These are phyloP conservation scores for Orbilia blumenaviensis DNA, from an alignment of 2,329 filamentous ascomycete genomes.

Conservation along the genomic window DNA sequence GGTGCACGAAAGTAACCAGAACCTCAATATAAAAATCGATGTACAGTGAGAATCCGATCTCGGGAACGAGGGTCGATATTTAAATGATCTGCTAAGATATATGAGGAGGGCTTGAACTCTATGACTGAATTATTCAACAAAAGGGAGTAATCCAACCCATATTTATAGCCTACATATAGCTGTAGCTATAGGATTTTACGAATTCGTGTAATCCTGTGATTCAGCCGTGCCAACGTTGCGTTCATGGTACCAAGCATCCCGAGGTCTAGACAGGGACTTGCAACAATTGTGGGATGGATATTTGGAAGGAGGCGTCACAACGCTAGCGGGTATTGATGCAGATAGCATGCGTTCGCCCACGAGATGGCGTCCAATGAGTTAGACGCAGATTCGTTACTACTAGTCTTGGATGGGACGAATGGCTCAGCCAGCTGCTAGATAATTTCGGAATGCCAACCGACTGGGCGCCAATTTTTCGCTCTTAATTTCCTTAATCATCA, in stretches of 20 bases:
- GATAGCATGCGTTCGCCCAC: background rate
- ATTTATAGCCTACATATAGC: background rate
- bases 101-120: background rate
- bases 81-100: background rate
- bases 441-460: background rate
- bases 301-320: background rate
- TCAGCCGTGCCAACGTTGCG: background rate
- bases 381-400: background rate
- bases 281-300: background rate
- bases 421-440: too few species aligned
- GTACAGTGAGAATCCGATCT: background rate
- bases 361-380: background rate
- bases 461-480: background rate
- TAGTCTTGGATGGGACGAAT: too few species aligned
- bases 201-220: background rate
- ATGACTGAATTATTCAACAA: background rate
- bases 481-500: background rate
- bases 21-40: too few species aligned
- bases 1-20: background rate
- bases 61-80: background rate
- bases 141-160: background rate
- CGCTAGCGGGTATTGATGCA: background rate
- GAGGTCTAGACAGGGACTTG: background rate
- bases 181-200: too few species aligned
- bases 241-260: background rate